Evolutionary conservation across 2,329 filamentous ascomycete genomes (phyloP).

Genomic region (Paecilomyces sp.): DNA sequence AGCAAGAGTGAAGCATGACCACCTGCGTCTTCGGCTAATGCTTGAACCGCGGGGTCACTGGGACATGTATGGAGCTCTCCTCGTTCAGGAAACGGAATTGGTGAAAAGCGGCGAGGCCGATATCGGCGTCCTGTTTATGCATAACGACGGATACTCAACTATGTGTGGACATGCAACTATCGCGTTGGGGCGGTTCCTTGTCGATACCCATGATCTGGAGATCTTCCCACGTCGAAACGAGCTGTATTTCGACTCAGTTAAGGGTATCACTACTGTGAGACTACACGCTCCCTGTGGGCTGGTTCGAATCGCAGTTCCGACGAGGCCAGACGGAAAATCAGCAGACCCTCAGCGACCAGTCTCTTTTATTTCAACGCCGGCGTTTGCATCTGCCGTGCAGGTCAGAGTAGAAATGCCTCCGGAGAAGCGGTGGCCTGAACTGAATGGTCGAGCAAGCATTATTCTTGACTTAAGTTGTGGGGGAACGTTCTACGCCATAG

Average conservation of each 20-base stretch:
- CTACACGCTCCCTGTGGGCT: constrained; percentile 42
- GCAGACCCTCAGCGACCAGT: constrained; percentile 34
- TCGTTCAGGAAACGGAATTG: constrained; percentile 36
- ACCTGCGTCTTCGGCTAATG: constrained; percentile 36
- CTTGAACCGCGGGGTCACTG: constrained; percentile 44
- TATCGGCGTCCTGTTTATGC: constrained; percentile 43
- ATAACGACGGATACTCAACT: constrained; percentile 43
- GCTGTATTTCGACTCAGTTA: constrained; percentile 19
- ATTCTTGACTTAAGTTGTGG: constrained; percentile 35
- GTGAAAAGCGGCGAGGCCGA: constrained; percentile 34
- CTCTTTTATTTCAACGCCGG: constrained; percentile 36
- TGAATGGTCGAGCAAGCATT: constrained; percentile 20
- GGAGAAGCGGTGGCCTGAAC: constrained; percentile 31
- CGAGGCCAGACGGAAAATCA: constrained; percentile 15
- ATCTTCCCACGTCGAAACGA: constrained; percentile 33
- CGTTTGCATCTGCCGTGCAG: constrained; percentile 29
- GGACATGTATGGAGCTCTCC: constrained; percentile 47
- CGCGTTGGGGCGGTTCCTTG: constrained; percentile 39
- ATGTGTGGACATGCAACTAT: constrained; percentile 49
- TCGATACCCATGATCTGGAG: constrained; percentile 32
- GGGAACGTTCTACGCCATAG: constrained; percentile 38
- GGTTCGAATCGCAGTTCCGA: constrained; percentile 35
- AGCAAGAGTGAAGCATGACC: constrained; percentile 30
- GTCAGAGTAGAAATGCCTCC: constrained; percentile 23
- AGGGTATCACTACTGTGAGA: constrained; percentile 21